Evolutionary conservation across 1,284 basidiomycete genomes (phyloP).

Genomic region (Rhodotorula glutinis): DNA sequence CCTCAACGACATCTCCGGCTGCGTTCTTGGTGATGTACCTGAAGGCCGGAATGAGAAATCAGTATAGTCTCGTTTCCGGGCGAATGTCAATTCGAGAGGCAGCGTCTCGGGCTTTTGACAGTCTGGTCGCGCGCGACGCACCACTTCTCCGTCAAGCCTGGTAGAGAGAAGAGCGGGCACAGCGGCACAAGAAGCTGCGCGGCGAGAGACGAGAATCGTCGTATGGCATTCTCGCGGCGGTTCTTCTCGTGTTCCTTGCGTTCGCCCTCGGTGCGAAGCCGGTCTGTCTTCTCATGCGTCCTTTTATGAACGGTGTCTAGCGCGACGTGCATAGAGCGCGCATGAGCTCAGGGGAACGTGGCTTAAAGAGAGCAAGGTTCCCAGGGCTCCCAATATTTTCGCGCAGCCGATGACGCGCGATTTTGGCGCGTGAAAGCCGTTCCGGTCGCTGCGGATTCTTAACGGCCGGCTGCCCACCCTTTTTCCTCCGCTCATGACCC

Average conservation of each 20-base stretch:
- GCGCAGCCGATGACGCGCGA: neutral
- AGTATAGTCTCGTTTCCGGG: too few species aligned
- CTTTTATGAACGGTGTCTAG: constrained; percentile 3
- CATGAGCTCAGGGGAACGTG: too few species aligned
- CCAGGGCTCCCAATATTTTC: too few species aligned
- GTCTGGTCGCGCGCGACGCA: neutral
- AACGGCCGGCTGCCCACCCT: too few species aligned
- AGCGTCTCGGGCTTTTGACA: too few species aligned
- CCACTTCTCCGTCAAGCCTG: constrained; percentile 16
- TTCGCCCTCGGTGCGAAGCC: constrained; percentile 5
- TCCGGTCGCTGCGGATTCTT: neutral
- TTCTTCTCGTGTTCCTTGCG: neutral
- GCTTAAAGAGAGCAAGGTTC: too few species aligned
- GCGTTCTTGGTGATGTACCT: constrained; percentile 14
- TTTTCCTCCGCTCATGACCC: too few species aligned
- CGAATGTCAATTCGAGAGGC: neutral
- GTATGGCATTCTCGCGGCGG: neutral
- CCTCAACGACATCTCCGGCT: neutral
- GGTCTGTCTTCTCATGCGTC: neutral
- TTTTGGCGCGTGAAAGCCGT: neutral
- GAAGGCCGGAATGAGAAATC: neutral
- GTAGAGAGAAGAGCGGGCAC: constrained; percentile 10
- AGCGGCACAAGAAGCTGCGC: constrained; percentile 23
- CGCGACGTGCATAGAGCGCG: constrained; percentile 9
- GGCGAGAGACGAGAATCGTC: neutral